Percentiles rank a stretch among this genome's conserved stretches.
Evolutionary conservation across 169 alveolate genomes (phyloP).

Genomic region (Cryptosporidium parvum): DNA sequence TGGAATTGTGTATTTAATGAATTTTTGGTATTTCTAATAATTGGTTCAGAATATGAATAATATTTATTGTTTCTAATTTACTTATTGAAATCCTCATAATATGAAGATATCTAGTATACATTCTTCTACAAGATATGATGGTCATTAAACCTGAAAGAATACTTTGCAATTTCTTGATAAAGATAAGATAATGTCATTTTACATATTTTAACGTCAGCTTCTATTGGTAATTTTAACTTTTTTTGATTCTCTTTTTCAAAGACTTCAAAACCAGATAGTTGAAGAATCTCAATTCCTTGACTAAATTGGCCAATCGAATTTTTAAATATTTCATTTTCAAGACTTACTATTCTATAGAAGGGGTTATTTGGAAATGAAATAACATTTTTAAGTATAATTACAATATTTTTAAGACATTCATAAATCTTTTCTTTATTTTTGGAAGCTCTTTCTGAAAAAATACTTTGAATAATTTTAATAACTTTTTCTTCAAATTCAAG

Average conservation of each 20-base stretch:
- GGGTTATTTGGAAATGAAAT: slow-evolving; percentile 45
- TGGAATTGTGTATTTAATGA: not conserved
- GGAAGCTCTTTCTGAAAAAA: not conserved
- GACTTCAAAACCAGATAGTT: slow-evolving; percentile 40
- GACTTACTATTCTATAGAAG: slow-evolving; percentile 5
- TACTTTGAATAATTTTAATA: not conserved
- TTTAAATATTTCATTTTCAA: slow-evolving; percentile 40
- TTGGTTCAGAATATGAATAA: not conserved
- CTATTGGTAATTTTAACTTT: slow-evolving; percentile 25
- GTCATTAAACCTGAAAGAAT: not conserved
- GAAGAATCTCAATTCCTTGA: slow-evolving; percentile 44
- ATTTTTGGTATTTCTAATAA: too few species aligned
- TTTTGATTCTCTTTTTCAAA: slow-evolving; percentile 33
- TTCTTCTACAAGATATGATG: not conserved
- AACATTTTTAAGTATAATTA: slow-evolving; percentile 22
- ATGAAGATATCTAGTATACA: not conserved
- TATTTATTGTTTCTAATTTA: not conserved
- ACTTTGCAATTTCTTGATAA: slow-evolving; percentile 40
- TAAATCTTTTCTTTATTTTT: not conserved
- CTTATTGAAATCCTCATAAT: not conserved
- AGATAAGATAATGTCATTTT: slow-evolving; percentile 17
- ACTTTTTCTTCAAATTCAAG: slow-evolving; percentile 1
- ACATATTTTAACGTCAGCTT: slow-evolving; percentile 1
- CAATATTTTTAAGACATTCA: slow-evolving; percentile 45
- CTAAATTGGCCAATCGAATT: slow-evolving; percentile 30